phyloP scores from a whole-genome alignment of 306 rosid species.

The Malus sieversii region DNA sequence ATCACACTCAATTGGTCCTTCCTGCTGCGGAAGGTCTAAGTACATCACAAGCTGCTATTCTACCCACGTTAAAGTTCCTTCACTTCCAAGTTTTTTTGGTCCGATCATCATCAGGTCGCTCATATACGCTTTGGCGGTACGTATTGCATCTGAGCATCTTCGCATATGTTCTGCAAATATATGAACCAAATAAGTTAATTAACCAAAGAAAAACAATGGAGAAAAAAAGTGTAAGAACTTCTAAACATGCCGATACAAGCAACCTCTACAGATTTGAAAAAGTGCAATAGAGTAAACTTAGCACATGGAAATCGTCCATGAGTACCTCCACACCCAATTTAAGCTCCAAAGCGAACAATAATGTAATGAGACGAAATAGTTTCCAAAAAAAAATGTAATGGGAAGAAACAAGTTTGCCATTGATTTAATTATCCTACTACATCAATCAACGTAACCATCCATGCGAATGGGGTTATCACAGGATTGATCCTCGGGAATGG shows the following conservation, averaged over 20 bases:
- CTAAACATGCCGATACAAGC: not conserved
- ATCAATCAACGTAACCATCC: too few species aligned
- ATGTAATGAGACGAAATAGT: too few species aligned
- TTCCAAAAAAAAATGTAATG: too few species aligned
- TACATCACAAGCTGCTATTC: too few species aligned
- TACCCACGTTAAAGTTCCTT: not conserved
- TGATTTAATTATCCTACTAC: too few species aligned
- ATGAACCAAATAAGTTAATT: not conserved
- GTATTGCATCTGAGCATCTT: conserved; percentile 69
- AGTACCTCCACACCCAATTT: not conserved
- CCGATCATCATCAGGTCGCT: not conserved
- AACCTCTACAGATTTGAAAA: not conserved
- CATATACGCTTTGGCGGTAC: conserved; percentile 60
- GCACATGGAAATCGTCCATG: not conserved
- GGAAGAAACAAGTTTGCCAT: too few species aligned
- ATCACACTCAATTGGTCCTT: too few species aligned
- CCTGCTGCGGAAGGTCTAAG: too few species aligned
- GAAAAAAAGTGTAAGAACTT: not conserved
- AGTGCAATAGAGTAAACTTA: not conserved
- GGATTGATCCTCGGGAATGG: not conserved
- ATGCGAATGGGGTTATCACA: not conserved
- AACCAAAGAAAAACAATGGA: not conserved
- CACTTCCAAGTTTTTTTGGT: not conserved
- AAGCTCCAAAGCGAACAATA: not conserved
- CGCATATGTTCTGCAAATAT: conserved; percentile 58